Conservation (phyloP, 495 filamentous ascomycete species). For the Penicillium taxi region DNA sequence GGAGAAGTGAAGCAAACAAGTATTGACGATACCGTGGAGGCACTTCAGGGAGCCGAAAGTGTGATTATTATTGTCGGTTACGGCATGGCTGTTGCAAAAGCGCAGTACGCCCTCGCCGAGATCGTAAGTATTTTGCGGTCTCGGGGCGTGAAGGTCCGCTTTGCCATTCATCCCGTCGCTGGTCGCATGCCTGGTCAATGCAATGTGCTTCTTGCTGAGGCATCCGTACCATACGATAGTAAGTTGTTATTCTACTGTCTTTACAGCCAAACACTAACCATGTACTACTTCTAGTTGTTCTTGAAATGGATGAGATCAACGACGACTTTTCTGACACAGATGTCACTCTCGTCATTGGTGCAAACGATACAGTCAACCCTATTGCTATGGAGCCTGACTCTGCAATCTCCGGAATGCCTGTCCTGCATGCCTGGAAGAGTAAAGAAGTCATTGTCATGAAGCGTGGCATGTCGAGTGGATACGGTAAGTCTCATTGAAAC, state of each 20-base stretch:
- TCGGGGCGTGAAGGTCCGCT: constrained; percentile 68
- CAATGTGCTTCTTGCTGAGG: constrained; percentile 76
- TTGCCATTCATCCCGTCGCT: constrained; percentile 77
- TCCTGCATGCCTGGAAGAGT: constrained; percentile 81
- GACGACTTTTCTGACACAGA: constrained; percentile 77
- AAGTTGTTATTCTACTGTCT: constrained; percentile 10
- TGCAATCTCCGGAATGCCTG: constrained; percentile 77
- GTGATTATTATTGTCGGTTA: constrained; percentile 82
- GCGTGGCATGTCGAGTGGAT: constrained; percentile 70
- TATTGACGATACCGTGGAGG: constrained; percentile 66
- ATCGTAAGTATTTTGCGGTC: constrained; percentile 61
- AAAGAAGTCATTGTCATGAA: constrained; percentile 87
- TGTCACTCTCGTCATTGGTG: constrained; percentile 76
- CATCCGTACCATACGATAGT: constrained; percentile 73
- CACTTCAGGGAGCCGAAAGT: constrained; percentile 58
- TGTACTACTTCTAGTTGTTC: constrained; percentile 43
- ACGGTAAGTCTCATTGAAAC: constrained; percentile 43
- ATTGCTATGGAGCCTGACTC: constrained; percentile 72
- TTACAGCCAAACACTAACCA: background rate
- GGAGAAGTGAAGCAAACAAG: constrained; percentile 63
- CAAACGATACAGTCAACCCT: constrained; percentile 81
- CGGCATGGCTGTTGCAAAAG: constrained; percentile 82
- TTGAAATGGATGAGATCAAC: constrained; percentile 89
- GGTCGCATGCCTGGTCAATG: constrained; percentile 83
- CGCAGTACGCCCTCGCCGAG: constrained; percentile 75